Conservation (phyloP, 2,329 filamentous ascomycete species). For the Beauveria australis region DNA sequence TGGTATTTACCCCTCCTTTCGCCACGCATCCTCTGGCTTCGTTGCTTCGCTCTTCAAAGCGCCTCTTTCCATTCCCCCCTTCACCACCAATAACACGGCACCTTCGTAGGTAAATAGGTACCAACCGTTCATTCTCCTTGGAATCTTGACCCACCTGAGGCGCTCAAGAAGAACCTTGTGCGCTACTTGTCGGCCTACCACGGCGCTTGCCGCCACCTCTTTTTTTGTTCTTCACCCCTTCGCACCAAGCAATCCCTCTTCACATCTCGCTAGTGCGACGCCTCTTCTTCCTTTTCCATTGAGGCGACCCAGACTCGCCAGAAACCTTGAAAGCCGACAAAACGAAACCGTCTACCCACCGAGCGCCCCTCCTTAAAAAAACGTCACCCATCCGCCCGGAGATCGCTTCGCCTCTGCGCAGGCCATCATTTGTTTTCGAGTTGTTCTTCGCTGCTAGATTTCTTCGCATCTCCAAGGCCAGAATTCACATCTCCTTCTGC, state of each 20-base stretch:
- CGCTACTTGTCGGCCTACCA: constrained; percentile 4
- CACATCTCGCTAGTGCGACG: not conserved
- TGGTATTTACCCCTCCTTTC: not conserved
- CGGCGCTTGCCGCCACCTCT: constrained; percentile 7
- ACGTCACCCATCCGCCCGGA: not conserved
- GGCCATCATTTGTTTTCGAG: not conserved
- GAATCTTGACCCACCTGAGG: not conserved
- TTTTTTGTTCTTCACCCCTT: not conserved
- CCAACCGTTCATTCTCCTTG: not conserved
- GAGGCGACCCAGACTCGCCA: not conserved
- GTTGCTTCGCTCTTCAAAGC: not conserved
- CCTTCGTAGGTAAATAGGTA: no score
- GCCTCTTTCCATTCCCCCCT: not conserved
- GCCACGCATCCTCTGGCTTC: not conserved
- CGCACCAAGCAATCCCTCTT: not conserved
- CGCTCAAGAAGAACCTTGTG: not conserved
- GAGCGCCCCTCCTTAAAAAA: not conserved
- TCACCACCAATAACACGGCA: not conserved
- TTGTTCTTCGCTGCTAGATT: not conserved
- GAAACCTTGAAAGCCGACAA: not conserved
- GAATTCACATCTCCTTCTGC: not conserved
- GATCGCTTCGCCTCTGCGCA: not conserved
- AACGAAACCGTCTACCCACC: not conserved
- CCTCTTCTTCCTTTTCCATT: not conserved
- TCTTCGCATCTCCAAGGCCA: not conserved